Conservation (phyloP, 768 basidiomycete genomes). For the Termitomyces sp. region DNA sequence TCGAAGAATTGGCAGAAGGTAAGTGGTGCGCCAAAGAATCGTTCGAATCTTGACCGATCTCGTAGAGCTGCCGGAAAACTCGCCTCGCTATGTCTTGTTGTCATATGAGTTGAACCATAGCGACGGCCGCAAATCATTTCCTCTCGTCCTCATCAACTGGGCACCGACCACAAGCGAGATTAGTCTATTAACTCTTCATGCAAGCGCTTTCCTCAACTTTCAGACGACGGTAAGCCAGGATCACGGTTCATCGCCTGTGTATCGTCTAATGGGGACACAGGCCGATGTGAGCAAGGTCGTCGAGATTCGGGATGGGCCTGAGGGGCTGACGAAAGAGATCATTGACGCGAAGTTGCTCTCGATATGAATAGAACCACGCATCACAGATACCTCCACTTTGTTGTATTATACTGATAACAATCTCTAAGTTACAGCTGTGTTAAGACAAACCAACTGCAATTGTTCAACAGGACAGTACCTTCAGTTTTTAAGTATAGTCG, state of each 20-base stretch:
- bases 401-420: conserved; percentile 4
- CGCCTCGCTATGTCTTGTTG: conserved; percentile 82
- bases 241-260: background rate
- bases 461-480: conserved; percentile 6
- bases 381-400: conserved; percentile 8
- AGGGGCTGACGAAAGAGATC: conserved; percentile 70
- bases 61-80: conserved; percentile 83
- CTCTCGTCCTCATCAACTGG: conserved; percentile 89
- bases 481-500: conserved; percentile 13
- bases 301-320: conserved; percentile 79
- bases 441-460: background rate
- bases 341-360: conserved; percentile 61
- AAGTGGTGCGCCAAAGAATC: conserved; percentile 4
- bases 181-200: conserved; percentile 75
- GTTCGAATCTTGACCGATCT: conserved; percentile 1
- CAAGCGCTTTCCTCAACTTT: conserved; percentile 78
- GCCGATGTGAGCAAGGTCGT: conserved; percentile 78
- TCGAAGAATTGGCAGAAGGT: conserved; percentile 91
- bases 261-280: conserved; percentile 32
- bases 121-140: conserved; percentile 84
- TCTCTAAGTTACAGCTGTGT: background rate
- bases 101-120: conserved; percentile 78
- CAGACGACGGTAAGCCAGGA: conserved; percentile 62
- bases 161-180: conserved; percentile 76
- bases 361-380: background rate